Percentiles rank a stretch among this genome's conserved stretches.
Conservation (phyloP, 139 green algal species). For the Tetradesmus obliquus region DNA sequence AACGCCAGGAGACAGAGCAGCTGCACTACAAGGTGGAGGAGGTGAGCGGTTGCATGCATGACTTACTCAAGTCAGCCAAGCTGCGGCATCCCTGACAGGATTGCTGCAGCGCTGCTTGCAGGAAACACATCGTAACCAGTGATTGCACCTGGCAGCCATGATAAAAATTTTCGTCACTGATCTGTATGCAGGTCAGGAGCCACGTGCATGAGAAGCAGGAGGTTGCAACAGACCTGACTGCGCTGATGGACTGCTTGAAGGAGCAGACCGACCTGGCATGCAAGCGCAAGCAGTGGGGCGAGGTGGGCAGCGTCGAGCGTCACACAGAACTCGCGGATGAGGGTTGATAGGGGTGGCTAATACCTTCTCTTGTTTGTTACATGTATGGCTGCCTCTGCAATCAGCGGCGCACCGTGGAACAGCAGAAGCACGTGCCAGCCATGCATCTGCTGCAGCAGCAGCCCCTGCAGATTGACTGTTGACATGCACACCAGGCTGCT, state of each 20-base stretch:
- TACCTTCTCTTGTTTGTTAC: too few relatives aligned
- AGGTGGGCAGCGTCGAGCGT: neutral
- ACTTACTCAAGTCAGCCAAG: too few relatives aligned
- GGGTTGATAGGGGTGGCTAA: too few relatives aligned
- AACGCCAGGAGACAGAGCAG: neutral
- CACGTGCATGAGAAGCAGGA: constrained; percentile 9
- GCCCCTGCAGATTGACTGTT: too few relatives aligned
- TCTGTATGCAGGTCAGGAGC: neutral
- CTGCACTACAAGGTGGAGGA: neutral
- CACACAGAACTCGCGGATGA: too few relatives aligned
- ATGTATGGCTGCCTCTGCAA: too few relatives aligned
- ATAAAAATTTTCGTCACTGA: too few relatives aligned
- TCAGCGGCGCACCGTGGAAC: neutral
- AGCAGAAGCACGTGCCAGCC: neutral
- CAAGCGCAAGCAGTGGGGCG: neutral
- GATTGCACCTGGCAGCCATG: too few relatives aligned
- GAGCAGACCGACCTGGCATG: neutral
- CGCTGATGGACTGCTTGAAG: neutral
- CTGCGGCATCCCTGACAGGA: neutral
- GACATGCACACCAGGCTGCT: too few relatives aligned
- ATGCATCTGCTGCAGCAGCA: neutral
- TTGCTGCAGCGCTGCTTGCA: neutral
- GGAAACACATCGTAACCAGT: neutral
- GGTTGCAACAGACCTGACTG: neutral
- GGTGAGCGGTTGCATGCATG: neutral